Conservation (phyloP, 2,329 filamentous ascomycete genomes). For the Thermothelomyces thermophilus region DNA sequence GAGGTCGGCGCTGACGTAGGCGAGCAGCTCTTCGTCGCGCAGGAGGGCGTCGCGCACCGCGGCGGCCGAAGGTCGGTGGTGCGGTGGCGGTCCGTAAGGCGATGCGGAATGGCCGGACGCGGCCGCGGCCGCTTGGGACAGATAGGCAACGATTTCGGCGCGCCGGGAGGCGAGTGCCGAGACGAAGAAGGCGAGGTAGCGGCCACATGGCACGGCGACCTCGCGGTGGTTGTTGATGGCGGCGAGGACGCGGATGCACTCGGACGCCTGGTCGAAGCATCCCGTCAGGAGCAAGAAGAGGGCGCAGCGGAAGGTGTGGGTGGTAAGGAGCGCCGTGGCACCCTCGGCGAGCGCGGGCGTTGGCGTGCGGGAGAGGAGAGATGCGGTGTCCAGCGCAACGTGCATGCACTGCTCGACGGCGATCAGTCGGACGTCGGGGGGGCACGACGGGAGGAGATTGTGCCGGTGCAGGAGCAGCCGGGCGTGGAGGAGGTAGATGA, state of each 20-base stretch:
- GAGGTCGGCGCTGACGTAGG: slow-evolving; percentile 78
- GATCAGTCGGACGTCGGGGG: slow-evolving; percentile 55
- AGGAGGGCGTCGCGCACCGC: slow-evolving; percentile 32
- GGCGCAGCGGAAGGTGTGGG: slow-evolving; percentile 81
- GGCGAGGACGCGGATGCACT: slow-evolving; percentile 64
- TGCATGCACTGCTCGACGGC: slow-evolving; percentile 73
- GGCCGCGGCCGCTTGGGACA: slow-evolving; percentile 28
- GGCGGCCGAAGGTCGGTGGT: slow-evolving; percentile 21
- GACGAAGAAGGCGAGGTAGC: slow-evolving; percentile 76
- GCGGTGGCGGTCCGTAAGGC: slow-evolving; percentile 19
- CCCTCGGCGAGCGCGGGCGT: slow-evolving; percentile 53
- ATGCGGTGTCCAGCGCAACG: slow-evolving; percentile 71
- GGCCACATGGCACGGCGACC: slow-evolving; percentile 71
- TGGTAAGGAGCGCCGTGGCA: slow-evolving; percentile 68
- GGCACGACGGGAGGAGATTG: slow-evolving; percentile 70
- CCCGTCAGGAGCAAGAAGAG: slow-evolving; percentile 72
- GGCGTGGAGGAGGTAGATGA: slow-evolving; percentile 73
- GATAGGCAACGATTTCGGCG: slow-evolving; percentile 37
- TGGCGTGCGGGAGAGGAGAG: slow-evolving; percentile 61
- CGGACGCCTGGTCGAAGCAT: slow-evolving; percentile 64
- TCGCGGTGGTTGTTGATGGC: slow-evolving; percentile 65
- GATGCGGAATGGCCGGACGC: slow-evolving; percentile 27
- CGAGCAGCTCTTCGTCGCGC: slow-evolving; percentile 79
- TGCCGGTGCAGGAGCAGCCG: slow-evolving; percentile 84
- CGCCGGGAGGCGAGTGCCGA: slow-evolving; percentile 55